A percentile compares a stretch with the other conserved stretches of the same genome.
Evolutionary conservation across 208 protist species (phyloP).

Genomic region (Strigomonas culicis): DNA sequence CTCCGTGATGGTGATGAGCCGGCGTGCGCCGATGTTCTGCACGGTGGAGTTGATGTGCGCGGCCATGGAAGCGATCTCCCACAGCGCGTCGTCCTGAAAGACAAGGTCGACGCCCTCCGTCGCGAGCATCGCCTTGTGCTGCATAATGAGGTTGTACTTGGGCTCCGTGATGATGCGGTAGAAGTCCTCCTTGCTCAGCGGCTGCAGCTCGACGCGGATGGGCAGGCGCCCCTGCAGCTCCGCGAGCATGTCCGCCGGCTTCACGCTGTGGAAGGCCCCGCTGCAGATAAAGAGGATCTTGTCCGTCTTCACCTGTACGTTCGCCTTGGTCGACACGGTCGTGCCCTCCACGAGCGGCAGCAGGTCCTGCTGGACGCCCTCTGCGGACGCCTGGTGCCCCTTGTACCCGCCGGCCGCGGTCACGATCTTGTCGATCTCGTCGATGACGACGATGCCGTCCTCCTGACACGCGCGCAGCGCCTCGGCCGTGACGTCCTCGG

Average conservation of each 20-base stretch:
- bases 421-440: slow-evolving; percentile 99
- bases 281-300: slow-evolving; percentile 98
- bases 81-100: slow-evolving; percentile 93
- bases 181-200: slow-evolving; percentile 95
- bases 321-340: slow-evolving; percentile 95
- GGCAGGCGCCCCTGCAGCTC: slow-evolving; percentile 97
- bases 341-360: slow-evolving; percentile 98
- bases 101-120: slow-evolving; percentile 95
- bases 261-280: slow-evolving; percentile 96
- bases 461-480: slow-evolving; percentile 95
- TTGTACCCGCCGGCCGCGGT: slow-evolving; percentile 84
- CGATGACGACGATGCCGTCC: slow-evolving; percentile 98
- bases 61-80: slow-evolving; percentile 95
- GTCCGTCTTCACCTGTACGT: slow-evolving; percentile 97
- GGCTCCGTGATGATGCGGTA: slow-evolving; percentile 98
- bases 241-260: slow-evolving; percentile 93
- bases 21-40: slow-evolving; percentile 97
- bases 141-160: slow-evolving; percentile 95
- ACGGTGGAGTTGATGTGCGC: slow-evolving; percentile 95
- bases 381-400: slow-evolving; percentile 91
- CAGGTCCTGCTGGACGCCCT: slow-evolving; percentile 98
- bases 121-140: slow-evolving; percentile 94
- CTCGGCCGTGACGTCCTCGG: slow-evolving; percentile 89
- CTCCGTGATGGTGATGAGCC: slow-evolving; percentile 97
- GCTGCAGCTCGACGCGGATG: slow-evolving; percentile 97